Evolutionary conservation across 1,139 yeast genomes (phyloP).

Genomic region (Yamadazyma songkhlaensis): DNA sequence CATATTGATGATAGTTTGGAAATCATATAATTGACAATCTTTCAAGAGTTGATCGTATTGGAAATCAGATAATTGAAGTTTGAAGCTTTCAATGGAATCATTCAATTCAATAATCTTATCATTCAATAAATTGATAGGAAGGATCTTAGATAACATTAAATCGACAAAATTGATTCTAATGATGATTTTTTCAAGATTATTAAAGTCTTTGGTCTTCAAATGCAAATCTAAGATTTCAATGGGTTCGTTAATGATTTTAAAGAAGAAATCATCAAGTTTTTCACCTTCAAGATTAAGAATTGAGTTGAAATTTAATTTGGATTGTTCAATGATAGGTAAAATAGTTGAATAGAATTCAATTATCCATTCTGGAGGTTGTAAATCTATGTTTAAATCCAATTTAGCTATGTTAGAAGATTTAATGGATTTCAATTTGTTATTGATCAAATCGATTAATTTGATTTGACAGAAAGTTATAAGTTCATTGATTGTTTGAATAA

Average conservation of each 20-base stretch:
- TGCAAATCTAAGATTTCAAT: constrained; percentile 41
- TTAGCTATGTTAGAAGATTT: constrained; percentile 39
- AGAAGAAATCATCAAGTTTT: constrained; percentile 30
- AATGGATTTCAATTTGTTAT: constrained; percentile 41
- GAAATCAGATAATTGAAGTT: constrained; percentile 34
- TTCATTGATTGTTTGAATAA: constrained; percentile 24
- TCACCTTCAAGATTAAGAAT: constrained; percentile 36
- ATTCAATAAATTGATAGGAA: constrained; percentile 41
- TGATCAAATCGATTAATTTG: constrained; percentile 38
- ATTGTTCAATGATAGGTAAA: constrained; percentile 48
- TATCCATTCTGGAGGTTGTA: constrained; percentile 76
- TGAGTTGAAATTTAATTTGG: constrained; percentile 27
- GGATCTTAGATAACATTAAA: constrained; percentile 51
- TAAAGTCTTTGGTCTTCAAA: constrained; percentile 24
- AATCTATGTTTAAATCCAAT: constrained; percentile 42
- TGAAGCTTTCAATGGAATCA: constrained; percentile 28
- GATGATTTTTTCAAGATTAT: constrained; percentile 36
- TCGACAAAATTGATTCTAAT: constrained; percentile 60
- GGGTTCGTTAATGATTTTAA: constrained; percentile 48
- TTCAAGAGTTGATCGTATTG: constrained; percentile 45
- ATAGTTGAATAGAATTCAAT: constrained; percentile 52
- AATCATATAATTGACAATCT: constrained; percentile 52
- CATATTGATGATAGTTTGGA: constrained; percentile 64
- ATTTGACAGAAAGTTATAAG: constrained; percentile 34
- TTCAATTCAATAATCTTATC: constrained; percentile 41